Base-by-base conservation (phyloP, 164 flowering plant genomes). In the Umbellularia californica region DNA sequence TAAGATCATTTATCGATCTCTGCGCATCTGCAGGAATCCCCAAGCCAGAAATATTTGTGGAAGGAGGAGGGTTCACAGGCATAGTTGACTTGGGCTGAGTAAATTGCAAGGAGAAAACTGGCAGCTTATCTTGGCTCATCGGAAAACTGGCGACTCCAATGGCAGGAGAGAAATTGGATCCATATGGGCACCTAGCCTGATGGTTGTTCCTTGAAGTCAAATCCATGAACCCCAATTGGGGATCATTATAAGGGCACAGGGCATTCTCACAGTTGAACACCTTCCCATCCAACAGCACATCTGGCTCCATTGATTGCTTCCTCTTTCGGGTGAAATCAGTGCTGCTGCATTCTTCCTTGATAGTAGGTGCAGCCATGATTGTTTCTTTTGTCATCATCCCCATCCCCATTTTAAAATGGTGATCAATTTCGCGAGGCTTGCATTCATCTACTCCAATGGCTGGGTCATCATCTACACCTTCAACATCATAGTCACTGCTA, bases 1-100 rank as follows among this genome's bases (percentile, higher is more conserved):
- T 81, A 5, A 92, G 90, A 0, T 90, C 89, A 50, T 78, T 73
- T 17, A 92, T 90, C 83, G 84, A 81, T 65, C 87, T 87, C 71
- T 89, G 90, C 55, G 89, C 97, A 58, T 92, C 92, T 68, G 88
- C 87, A 0, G 93, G 87, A 65, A 92, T 85, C 20, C 88, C 89
- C 51, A 88, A 77, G n/a, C 87, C 87, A 1, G 88, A 69, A 2
- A 80, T 75, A 77, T 77, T 79, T 58, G 84, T 75, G 6, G 84
- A 24, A 24, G 52, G 58, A 41, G 52, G 28, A 7, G 79, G 68
- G 58, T 64, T 50, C 5, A 72, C 28, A 17, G 74, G 69, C 2
- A 81, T 23, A 33, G 77, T 64, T 14, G 83, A 75, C 72, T 85
- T 86, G 12, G 87, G 71, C 63, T 87, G 87, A 2, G 66, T 80